A percentile compares a stretch with the other conserved stretches of the same genome.
phyloP scores from a whole-genome alignment of 257 asterid genomes.

The Rehmannia glutinosa region DNA sequence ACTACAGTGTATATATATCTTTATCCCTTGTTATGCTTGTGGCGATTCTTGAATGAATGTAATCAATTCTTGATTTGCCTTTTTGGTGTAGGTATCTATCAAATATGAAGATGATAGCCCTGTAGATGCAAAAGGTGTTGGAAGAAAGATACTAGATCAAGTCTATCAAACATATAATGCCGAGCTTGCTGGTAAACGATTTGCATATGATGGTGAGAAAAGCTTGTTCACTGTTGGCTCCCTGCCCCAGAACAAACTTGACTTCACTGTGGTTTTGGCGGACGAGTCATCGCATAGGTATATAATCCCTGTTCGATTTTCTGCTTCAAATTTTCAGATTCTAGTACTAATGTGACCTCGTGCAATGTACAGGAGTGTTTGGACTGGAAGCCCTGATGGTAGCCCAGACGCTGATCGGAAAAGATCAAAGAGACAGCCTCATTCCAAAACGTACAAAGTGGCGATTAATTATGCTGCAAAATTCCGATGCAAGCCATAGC shows the following conservation, averaged over 20 bases:
- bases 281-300: conserved; percentile 43
- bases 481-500: conserved; percentile 59
- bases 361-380: conserved; percentile 28
- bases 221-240: conserved; percentile 62
- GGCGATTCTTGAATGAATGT: background rate
- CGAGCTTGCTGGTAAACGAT: conserved; percentile 41
- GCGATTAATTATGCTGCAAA: conserved; percentile 58
- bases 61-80: background rate
- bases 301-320: too few species aligned
- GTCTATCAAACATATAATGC: conserved; percentile 36
- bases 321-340: background rate
- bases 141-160: conserved; percentile 48
- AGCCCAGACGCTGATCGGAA: conserved; percentile 45
- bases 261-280: conserved; percentile 53
- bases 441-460: conserved; percentile 51
- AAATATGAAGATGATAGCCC: conserved; percentile 55
- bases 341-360: background rate
- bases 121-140: conserved; percentile 58
- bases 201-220: conserved; percentile 77
- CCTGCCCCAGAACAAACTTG: conserved; percentile 55
- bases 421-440: conserved; percentile 39
- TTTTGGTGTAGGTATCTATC: conserved; percentile 41
- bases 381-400: conserved; percentile 33
- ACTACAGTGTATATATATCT: conserved; percentile 44
- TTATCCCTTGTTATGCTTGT: background rate